Base-by-base conservation (phyloP, 495 filamentous ascomycete genomes). In the Trypethelium eluteriae region DNA sequence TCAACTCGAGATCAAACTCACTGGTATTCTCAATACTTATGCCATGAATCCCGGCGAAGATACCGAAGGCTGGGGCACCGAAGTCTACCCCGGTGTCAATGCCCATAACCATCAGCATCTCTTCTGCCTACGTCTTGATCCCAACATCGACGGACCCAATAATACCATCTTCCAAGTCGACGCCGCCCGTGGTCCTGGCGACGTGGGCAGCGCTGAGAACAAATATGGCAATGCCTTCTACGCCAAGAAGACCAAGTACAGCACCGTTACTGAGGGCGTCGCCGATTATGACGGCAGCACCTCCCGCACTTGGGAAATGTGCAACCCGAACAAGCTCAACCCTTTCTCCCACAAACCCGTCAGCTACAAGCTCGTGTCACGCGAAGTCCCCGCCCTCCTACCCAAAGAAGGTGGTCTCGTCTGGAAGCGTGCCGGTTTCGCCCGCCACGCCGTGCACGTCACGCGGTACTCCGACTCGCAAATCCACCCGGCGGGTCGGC, bases 11-110 rank as follows among this genome's bases (percentile, higher is more conserved):
- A 89, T 98, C 78, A 96, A 94, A 75, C 86, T 96, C 61, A 96
- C 93, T 2, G 93, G 93, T 68, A 96, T 98, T 77, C 79, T 98
- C 16, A 96, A 96, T 79, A 98, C 93, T 14, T 96, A 96, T 73
- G 79, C 88, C 66, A 87, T 97, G 84, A 84, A 85, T 67, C 87
- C 88, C 0, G 90, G 88, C 62, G 93, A 97, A 76, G 89, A 94
- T 70, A 89, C 89, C 9, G 78, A 89, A 16, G 91, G 91, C 66
- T 98, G 90, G 89, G 93, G 93, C 64, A 97, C 92, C 6, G 88
- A 96, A 70, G 93, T 98, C 34, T 96, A 94, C 70, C 90, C 91
- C 2, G 91, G 91, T 53, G 89, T 91, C 71, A 91, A 89, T 70
- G 85, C 86, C 3, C 86, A 88, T 70, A 96, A 96, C 79, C 93